Conservation (phyloP, 495 filamentous ascomycete genomes). For the Daldinia grandis region DNA sequence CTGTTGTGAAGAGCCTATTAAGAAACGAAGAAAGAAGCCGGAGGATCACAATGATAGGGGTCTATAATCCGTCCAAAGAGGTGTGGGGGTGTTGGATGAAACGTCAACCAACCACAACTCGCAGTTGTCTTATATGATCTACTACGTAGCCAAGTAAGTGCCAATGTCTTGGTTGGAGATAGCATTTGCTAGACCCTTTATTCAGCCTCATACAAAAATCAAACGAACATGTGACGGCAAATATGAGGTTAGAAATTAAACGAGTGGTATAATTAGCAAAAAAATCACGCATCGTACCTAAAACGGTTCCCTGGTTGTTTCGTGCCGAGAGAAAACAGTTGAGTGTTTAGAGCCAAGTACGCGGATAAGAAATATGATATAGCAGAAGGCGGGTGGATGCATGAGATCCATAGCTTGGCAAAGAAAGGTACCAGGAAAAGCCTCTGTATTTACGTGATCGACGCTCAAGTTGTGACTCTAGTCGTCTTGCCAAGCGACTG, state of each 20-base stretch:
- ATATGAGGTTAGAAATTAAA: neutral
- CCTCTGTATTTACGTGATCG: constrained; percentile 31
- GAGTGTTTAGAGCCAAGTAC: constrained; percentile 2
- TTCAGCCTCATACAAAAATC: constrained; percentile 25
- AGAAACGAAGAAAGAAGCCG: constrained; percentile 7
- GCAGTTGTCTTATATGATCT: constrained; percentile 13
- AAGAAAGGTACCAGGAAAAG: constrained; percentile 29
- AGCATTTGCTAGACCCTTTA: constrained; percentile 1
- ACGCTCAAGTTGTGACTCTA: constrained; percentile 20
- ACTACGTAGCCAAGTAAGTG: constrained; percentile 25
- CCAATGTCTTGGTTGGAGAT: constrained; percentile 16
- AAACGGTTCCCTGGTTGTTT: neutral
- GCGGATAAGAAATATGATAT: constrained; percentile 19
- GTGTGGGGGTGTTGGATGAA: constrained; percentile 30
- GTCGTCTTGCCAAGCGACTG: constrained; percentile 39
- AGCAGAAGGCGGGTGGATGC: constrained; percentile 28
- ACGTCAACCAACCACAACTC: constrained; percentile 23
- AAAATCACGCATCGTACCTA: constrained; percentile 6
- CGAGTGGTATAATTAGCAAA: neutral
- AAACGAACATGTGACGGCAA: neutral
- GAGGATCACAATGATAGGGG: constrained; percentile 13
- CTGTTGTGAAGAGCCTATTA: constrained; percentile 13
- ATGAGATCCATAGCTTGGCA: constrained; percentile 37
- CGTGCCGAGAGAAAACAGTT: constrained; percentile 15
- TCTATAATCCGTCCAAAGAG: constrained; percentile 11